Evolutionary conservation across 202 grass and related monocot genomes (phyloP).

Genomic region (Elaeis oleifera): DNA sequence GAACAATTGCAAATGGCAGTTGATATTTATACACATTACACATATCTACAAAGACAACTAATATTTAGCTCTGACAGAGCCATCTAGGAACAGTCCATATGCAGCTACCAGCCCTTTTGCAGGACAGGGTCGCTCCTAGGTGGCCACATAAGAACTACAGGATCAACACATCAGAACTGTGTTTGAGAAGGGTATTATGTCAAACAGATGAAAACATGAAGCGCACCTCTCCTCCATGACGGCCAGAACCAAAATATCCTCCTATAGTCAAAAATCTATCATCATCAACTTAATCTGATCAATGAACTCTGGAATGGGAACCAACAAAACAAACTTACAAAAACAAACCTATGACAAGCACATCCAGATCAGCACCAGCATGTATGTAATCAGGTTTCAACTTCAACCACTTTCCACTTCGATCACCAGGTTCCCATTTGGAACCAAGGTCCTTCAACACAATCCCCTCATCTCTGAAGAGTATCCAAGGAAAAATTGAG

Average conservation of each 20-base stretch:
- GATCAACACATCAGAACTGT: no score
- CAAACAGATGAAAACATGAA: conserved; percentile 7
- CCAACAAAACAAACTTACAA: neutral
- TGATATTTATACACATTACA: no score
- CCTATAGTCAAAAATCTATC: conserved; percentile 34
- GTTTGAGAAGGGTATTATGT: no score
- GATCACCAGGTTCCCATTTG: conserved; percentile 92
- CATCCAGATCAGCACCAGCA: conserved; percentile 86
- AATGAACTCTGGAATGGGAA: no score
- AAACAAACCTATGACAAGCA: conserved; percentile 80
- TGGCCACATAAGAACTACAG: no score
- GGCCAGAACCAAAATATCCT: conserved; percentile 94
- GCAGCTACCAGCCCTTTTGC: no score
- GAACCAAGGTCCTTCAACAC: conserved; percentile 87
- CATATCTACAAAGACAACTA: no score
- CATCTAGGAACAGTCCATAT: no score
- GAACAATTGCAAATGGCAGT: conserved; percentile 2
- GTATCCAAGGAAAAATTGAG: neutral
- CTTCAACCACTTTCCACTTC: conserved; percentile 93
- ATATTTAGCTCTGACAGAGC: no score
- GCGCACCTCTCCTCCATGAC: conserved; percentile 70
- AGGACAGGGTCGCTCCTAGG: no score
- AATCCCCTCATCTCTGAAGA: conserved; percentile 79
- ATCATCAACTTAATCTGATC: no score
- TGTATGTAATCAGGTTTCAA: conserved; percentile 97